Conservation (phyloP, 1,284 basidiomycete genomes). For the Ganoderma sp. region DNA sequence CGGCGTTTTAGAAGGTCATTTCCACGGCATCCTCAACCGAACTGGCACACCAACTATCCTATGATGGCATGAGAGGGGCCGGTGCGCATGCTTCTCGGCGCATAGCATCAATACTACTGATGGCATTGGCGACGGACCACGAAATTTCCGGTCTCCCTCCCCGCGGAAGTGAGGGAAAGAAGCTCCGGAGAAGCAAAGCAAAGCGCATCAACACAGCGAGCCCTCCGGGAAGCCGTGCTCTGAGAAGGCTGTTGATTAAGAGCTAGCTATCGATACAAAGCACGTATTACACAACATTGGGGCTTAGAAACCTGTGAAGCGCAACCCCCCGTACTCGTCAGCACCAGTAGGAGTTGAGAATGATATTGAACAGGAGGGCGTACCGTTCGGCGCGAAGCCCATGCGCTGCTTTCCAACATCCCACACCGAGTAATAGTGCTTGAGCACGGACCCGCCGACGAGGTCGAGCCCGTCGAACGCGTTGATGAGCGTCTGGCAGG, state of each 20-base stretch:
- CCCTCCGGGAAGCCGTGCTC: neutral
- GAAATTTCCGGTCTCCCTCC: neutral
- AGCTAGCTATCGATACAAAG: slow-evolving; percentile 3
- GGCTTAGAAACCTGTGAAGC: neutral
- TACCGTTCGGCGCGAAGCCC: slow-evolving; percentile 54
- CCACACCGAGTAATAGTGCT: slow-evolving; percentile 65
- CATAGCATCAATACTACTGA: neutral
- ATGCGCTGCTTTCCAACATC: slow-evolving; percentile 54
- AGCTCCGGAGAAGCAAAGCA: neutral
- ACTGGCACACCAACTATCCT: neutral
- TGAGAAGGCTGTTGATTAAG: neutral
- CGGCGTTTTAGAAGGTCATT: neutral
- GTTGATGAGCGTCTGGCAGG: slow-evolving; percentile 63
- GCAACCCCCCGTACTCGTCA: neutral
- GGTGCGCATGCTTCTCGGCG: neutral
- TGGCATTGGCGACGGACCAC: neutral
- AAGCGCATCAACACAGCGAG: neutral
- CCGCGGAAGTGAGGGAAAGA: neutral
- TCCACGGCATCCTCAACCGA: neutral
- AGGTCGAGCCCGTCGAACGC: slow-evolving; percentile 55
- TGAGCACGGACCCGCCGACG: slow-evolving; percentile 57
- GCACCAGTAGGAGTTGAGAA: neutral
- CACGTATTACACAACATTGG: neutral
- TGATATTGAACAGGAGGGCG: neutral
- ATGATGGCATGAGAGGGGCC: no score